phyloP scores from a whole-genome alignment of 768 basidiomycete species.

The Suillus luteus region DNA sequence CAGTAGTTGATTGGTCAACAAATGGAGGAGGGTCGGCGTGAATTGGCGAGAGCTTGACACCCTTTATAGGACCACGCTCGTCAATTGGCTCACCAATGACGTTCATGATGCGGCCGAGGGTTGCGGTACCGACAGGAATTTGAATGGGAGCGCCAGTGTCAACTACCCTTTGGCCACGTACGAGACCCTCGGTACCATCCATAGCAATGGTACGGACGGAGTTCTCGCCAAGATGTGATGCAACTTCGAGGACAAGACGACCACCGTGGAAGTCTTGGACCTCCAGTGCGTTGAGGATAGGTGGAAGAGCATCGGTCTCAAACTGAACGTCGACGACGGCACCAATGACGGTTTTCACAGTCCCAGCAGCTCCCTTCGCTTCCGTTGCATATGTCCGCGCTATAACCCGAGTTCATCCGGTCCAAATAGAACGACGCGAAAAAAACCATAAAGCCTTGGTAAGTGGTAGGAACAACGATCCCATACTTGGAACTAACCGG shows the following conservation, averaged over 20 bases:
- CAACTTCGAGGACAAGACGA: conserved; percentile 98
- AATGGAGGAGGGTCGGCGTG: conserved; percentile 97
- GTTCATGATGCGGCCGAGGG: conserved; percentile 99
- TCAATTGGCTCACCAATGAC: conserved; percentile 99
- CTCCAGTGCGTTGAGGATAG: conserved; percentile 98
- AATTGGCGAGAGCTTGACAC: conserved; percentile 88
- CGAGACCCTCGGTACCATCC: conserved; percentile 99
- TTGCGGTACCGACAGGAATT: conserved; percentile 93
- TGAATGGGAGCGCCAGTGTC: conserved; percentile 97
- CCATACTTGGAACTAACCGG: conserved; percentile 46
- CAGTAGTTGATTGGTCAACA: conserved; percentile 98
- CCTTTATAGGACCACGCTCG: conserved; percentile 98
- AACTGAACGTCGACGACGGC: conserved; percentile 99
- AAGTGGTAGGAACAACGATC: background rate
- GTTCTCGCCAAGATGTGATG: conserved; percentile 98
- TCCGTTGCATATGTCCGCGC: conserved; percentile 93
- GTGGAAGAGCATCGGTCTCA: conserved; percentile 85
- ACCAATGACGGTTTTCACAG: conserved; percentile 99
- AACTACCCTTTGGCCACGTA: conserved; percentile 95
- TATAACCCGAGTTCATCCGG: conserved; percentile 29
- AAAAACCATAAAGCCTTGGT: conserved; percentile 9
- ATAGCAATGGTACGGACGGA: conserved; percentile 99
- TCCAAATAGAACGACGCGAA: background rate
- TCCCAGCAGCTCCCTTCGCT: conserved; percentile 69
- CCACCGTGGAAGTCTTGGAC: conserved; percentile 93